Evolutionary conservation across 1,284 basidiomycete species (phyloP), one percentile per base, ranked within the genome.

Genomic region (Cryptococcus sp.): DNA sequence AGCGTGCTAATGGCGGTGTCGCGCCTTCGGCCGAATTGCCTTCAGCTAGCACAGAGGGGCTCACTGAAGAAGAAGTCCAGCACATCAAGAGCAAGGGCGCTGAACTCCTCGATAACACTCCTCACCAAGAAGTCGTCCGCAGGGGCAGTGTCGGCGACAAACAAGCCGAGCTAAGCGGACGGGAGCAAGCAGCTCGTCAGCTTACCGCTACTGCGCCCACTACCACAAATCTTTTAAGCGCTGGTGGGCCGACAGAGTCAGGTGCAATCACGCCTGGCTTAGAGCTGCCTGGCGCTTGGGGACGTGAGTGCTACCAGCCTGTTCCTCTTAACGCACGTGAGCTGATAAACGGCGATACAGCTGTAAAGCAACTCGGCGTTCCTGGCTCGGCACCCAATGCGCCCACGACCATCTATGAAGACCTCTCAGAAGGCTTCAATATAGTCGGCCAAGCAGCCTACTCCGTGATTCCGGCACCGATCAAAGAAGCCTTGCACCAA

Each of bases 271-370:
- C 73, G 13, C 72, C 72, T 10, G 73, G 73, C 10, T 56, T 59
- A 26, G 72, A 75, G 54, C 46, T 77, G 10, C 75, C 75, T 5
- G 75, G 75, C 39, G 75, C 64, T 38, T 77, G 72, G 71, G 75
- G 73, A 16, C 57, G 73, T 75, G 48, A 64, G 71, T 70, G 20
- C 15, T 5, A 29, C 16, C 20, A 20, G 45, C 20, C 25, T 29
- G 8, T 46, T 25, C 7, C 22, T 11, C 47, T 8, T 58, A 5
- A 7, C 8, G 8, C 29, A 34, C 8, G 8, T 13, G 29, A 34
- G 29, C 29, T 34, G 29, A 34, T 34, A 10, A 10, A 34, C 43
- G 19, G 5, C 17, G 26, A 25, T n/a, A 29, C 41, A 68, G 63
- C 55, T 51, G 52, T 57, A 23, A 58, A 58, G 20, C 61, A 63